Evolutionary conservation across 2,329 filamentous ascomycete genomes (phyloP).

Genomic region (Lasiodiplodia sp.): DNA sequence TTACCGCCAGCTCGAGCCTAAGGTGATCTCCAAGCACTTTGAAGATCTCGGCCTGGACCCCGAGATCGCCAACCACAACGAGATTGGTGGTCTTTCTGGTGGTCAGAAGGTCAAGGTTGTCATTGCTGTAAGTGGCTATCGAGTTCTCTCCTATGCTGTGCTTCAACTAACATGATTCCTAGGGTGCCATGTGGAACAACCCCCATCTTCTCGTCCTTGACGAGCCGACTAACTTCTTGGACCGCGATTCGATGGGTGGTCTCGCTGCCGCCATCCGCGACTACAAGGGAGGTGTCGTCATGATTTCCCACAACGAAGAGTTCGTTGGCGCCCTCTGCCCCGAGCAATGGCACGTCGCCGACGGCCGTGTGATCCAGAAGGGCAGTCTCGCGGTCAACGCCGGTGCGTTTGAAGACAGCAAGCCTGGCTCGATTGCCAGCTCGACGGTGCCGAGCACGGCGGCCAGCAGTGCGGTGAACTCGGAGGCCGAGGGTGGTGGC

Average conservation of each 20-base stretch:
- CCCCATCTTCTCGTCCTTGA: slow-evolving; percentile 96
- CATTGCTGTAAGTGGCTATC: slow-evolving; percentile 64
- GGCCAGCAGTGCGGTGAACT: slow-evolving; percentile 70
- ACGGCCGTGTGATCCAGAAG: slow-evolving; percentile 85
- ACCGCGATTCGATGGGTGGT: slow-evolving; percentile 95
- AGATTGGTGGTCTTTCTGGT: slow-evolving; percentile 93
- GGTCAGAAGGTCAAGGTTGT: slow-evolving; percentile 99
- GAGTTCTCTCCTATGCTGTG: slow-evolving; percentile 70
- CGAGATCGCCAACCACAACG: slow-evolving; percentile 98
- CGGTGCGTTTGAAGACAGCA: slow-evolving; percentile 86
- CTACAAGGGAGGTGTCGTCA: slow-evolving; percentile 97
- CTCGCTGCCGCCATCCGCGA: slow-evolving; percentile 97
- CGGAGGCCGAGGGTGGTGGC: slow-evolving; percentile 78
- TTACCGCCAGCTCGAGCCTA: slow-evolving; percentile 90
- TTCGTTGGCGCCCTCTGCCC: slow-evolving; percentile 95
- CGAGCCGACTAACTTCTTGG: slow-evolving; percentile 99
- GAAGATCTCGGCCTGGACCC: slow-evolving; percentile 95
- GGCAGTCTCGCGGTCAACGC: slow-evolving; percentile 75
- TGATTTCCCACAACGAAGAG: slow-evolving; percentile 99
- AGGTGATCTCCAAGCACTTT: slow-evolving; percentile 96
- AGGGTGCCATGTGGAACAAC: slow-evolving; percentile 79
- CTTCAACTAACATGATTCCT: slow-evolving; percentile 45
- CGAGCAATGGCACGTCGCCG: slow-evolving; percentile 94
- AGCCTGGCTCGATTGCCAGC: slow-evolving; percentile 67
- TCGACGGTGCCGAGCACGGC: slow-evolving; percentile 47